Evolutionary conservation across 2,329 filamentous ascomycete genomes (phyloP).

Genomic region (Cryphonectria japonica): DNA sequence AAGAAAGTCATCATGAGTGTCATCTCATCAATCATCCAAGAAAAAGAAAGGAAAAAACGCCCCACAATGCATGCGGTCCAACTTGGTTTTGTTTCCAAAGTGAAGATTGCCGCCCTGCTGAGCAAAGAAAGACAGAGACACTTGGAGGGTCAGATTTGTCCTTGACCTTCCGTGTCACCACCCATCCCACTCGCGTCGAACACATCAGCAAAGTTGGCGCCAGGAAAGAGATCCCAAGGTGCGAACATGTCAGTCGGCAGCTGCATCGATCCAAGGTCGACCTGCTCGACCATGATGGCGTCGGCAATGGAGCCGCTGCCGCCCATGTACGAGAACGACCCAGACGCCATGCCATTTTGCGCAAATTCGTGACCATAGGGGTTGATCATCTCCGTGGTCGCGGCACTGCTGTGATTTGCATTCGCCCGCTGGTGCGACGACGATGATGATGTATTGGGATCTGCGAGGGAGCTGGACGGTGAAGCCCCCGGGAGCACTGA

Average conservation of each 20-base stretch:
- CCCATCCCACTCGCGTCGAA: conserved; percentile 43
- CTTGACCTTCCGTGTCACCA: conserved; percentile 4
- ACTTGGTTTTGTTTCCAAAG: background rate
- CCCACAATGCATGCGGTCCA: background rate
- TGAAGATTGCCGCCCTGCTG: background rate
- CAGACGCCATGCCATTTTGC: conserved; percentile 35
- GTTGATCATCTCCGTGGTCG: conserved; percentile 19
- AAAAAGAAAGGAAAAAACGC: background rate
- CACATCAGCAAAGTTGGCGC: conserved; percentile 61
- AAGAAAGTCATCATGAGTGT: background rate
- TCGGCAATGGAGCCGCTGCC: conserved; percentile 40
- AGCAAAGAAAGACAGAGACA: background rate
- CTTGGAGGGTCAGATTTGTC: conserved; percentile 13
- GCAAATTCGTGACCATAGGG: conserved; percentile 36
- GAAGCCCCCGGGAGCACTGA: conserved; percentile 46
- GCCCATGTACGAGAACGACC: conserved; percentile 40
- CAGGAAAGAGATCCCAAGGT: conserved; percentile 73
- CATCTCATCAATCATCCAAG: background rate
- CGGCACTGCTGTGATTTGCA: conserved; percentile 22
- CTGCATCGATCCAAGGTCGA: conserved; percentile 72
- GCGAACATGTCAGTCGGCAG: conserved; percentile 68
- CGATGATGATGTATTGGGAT: conserved; percentile 34
- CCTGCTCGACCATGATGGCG: conserved; percentile 74
- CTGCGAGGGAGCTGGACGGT: conserved; percentile 46
- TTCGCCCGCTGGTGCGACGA: conserved; percentile 29